Percentiles rank a stretch among this genome's conserved stretches.
phyloP scores from a whole-genome alignment of 208 protist species.

The Trypanosoma conorhini region DNA sequence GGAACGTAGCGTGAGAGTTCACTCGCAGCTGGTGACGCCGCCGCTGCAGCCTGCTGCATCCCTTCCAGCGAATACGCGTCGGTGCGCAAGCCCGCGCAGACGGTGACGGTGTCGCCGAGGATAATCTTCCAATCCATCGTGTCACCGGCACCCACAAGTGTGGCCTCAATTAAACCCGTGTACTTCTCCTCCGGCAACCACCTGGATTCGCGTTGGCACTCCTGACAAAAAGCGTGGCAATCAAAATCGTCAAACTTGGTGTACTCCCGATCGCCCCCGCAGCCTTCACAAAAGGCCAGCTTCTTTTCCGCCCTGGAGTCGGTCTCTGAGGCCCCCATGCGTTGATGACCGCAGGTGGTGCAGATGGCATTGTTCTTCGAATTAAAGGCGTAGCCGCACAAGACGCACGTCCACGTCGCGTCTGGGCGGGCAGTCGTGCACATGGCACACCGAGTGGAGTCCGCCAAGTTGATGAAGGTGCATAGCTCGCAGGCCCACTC shows the following conservation, averaged over 20 bases:
- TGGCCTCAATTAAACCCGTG: constrained; percentile 47
- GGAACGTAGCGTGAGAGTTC: constrained; percentile 42
- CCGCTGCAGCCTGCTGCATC: constrained; percentile 38
- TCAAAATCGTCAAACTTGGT: constrained; percentile 48
- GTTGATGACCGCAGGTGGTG: constrained; percentile 65
- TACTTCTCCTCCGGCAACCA: constrained; percentile 68
- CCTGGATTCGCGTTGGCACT: constrained; percentile 46
- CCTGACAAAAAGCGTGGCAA: constrained; percentile 42
- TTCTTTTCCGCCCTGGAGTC: constrained; percentile 6
- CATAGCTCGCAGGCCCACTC: constrained; percentile 82
- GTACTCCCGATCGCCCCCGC: constrained; percentile 43
- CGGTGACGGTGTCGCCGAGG: constrained; percentile 40
- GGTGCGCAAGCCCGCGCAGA: constrained; percentile 34
- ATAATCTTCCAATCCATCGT: constrained; percentile 44
- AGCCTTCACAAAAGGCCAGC: constrained; percentile 48
- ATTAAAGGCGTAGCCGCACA: constrained; percentile 86
- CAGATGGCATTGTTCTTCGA: constrained; percentile 46
- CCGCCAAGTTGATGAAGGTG: constrained; percentile 78
- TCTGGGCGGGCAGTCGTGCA: constrained; percentile 73
- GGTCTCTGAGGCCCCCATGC: constrained; percentile 28
- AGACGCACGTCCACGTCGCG: constrained; percentile 65
- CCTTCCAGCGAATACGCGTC: constrained; percentile 45
- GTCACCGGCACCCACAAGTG: constrained; percentile 60
- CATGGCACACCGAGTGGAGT: constrained; percentile 76
- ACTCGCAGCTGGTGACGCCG: constrained; percentile 27